Percentiles rank a stretch among this genome's conserved stretches.
Conservation (phyloP, 768 basidiomycete species). For the Tricholoma matsutake region DNA sequence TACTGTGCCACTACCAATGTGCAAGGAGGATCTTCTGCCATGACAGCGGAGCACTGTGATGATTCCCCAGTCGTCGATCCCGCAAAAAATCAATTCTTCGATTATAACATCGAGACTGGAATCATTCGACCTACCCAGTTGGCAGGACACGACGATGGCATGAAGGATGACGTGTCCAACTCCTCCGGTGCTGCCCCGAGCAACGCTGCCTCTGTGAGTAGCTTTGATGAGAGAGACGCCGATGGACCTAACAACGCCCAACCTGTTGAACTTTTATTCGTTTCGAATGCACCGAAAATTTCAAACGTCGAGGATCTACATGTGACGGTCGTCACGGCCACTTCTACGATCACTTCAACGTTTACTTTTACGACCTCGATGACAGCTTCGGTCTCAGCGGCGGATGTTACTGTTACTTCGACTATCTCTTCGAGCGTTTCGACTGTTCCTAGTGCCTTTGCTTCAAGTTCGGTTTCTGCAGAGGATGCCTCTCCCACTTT, state of each 20-base stretch:
- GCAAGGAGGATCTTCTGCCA: slow-evolving; percentile 14
- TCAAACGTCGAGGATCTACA: slow-evolving; percentile 15
- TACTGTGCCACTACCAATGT: slow-evolving; percentile 45
- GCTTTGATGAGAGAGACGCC: slow-evolving; percentile 20
- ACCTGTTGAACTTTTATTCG: slow-evolving; percentile 56
- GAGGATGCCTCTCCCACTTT: slow-evolving; percentile 7
- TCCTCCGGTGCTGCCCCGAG: neutral
- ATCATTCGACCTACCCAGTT: slow-evolving; percentile 54
- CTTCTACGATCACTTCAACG: slow-evolving; percentile 24
- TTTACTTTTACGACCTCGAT: slow-evolving; percentile 23
- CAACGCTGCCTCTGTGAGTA: slow-evolving; percentile 6
- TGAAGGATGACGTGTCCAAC: slow-evolving; percentile 3
- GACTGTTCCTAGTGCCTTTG: neutral
- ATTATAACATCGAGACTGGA: slow-evolving; percentile 47
- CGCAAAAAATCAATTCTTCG: slow-evolving; percentile 56
- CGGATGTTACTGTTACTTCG: slow-evolving; percentile 8
- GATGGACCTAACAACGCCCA: slow-evolving; percentile 19
- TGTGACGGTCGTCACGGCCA: slow-evolving; percentile 16
- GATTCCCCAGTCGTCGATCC: slow-evolving; percentile 7
- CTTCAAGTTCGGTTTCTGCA: neutral
- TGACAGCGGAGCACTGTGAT: slow-evolving; percentile 47
- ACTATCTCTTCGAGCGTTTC: neutral
- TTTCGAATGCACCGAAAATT: slow-evolving; percentile 34
- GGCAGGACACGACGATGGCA: slow-evolving; percentile 25
- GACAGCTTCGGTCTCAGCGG: slow-evolving; percentile 16